Percentiles rank a stretch among this genome's conserved stretches.
These are phyloP conservation scores for Fusarium guadeloupense DNA, from an alignment of 2,329 filamentous ascomycete species.

Conservation along the genomic window DNA sequence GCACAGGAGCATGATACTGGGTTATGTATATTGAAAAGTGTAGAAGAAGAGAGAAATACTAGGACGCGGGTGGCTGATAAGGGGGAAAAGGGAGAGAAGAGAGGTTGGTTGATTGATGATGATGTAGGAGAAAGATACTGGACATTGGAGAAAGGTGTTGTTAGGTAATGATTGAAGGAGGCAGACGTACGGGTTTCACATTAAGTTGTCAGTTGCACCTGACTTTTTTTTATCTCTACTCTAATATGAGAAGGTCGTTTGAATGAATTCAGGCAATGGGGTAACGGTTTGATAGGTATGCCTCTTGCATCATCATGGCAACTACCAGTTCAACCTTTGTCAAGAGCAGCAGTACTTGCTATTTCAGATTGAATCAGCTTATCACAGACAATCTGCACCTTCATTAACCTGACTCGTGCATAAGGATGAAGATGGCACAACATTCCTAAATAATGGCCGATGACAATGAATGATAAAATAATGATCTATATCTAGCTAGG, in stretches of 20 bases:
- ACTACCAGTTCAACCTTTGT: too few relatives aligned
- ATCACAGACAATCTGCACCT: not conserved
- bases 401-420: constrained; percentile 9
- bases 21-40: constrained; percentile 1
- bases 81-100: not conserved
- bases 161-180: not conserved
- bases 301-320: too few relatives aligned
- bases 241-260: too few relatives aligned
- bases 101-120: not conserved
- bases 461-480: not conserved
- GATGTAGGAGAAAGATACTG: constrained; percentile 6
- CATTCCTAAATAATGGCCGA: not conserved
- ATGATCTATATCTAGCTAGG: not conserved
- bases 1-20: not conserved
- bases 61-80: constrained; percentile 8
- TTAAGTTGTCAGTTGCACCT: not conserved
- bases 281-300: too few relatives aligned
- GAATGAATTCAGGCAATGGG: too few relatives aligned
- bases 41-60: constrained; percentile 1
- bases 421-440: constrained; percentile 9
- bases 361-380: not conserved
- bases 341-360: not conserved
- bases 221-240: too few relatives aligned
- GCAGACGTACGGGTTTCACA: not conserved
- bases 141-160: not conserved